Conservation (phyloP, 306 rosid genomes). For the Fagus sylvatica region DNA sequence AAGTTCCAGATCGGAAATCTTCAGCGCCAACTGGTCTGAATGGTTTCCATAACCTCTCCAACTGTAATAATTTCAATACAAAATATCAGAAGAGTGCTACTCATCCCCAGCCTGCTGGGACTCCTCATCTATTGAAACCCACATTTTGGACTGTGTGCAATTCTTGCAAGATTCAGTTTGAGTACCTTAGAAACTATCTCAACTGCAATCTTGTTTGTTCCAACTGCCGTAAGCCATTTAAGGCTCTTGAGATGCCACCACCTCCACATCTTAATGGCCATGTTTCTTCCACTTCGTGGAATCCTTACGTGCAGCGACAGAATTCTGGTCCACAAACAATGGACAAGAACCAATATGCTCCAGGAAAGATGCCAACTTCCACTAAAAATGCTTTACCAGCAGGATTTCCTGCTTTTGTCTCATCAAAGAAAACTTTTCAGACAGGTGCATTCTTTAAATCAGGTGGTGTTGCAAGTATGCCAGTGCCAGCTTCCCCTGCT, state of each 20-base stretch:
- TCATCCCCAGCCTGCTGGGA: slow-evolving; percentile 28
- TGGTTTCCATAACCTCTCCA: slow-evolving; percentile 32
- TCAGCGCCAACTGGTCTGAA: slow-evolving; percentile 34
- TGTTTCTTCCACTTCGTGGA: slow-evolving; percentile 34
- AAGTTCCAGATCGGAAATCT: slow-evolving; percentile 25
- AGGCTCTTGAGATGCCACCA: slow-evolving; percentile 48
- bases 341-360: slow-evolving; percentile 31
- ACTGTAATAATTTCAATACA: slow-evolving; percentile 27
- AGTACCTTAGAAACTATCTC: slow-evolving; percentile 44
- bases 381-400: slow-evolving; percentile 21
- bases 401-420: slow-evolving; percentile 20
- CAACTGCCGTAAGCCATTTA: slow-evolving; percentile 49
- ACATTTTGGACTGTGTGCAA: slow-evolving; percentile 82
- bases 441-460: slow-evolving; percentile 34
- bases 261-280: slow-evolving; percentile 35
- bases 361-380: slow-evolving; percentile 38
- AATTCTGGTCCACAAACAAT: slow-evolving; percentile 32
- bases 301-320: slow-evolving; percentile 32
- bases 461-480: slow-evolving; percentile 26
- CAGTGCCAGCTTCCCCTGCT: slow-evolving; percentile 34
- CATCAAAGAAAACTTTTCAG: slow-evolving; percentile 26
- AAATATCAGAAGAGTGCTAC: slow-evolving; percentile 31
- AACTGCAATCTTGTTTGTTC: slow-evolving; percentile 46
- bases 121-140: slow-evolving; percentile 21
- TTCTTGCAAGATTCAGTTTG: slow-evolving; percentile 54